These are phyloP conservation scores for Mytilinidion resinicola DNA, from an alignment of 495 filamentous ascomycete species.

Conservation along the genomic window DNA sequence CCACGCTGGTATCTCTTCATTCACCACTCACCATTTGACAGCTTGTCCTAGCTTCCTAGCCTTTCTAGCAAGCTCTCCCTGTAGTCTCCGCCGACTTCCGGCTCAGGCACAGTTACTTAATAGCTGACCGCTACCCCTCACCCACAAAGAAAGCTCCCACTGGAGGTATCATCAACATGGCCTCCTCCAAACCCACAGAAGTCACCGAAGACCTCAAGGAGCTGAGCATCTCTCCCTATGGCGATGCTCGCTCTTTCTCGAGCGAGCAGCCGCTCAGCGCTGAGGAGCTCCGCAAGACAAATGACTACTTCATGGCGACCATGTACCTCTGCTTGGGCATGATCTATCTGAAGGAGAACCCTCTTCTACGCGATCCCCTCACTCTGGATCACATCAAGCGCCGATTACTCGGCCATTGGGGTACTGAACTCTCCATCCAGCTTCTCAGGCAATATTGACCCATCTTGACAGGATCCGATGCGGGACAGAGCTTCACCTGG, in stretches of 20 bases:
- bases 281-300: constrained; percentile 60
- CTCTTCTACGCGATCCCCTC: constrained; percentile 58
- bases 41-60: too few species aligned
- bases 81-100: constrained; percentile 8
- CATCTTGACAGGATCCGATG: constrained; percentile 42
- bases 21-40: too few species aligned
- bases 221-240: constrained; percentile 55
- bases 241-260: constrained; percentile 58
- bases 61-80: background rate
- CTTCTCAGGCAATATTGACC: too few species aligned
- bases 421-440: constrained; percentile 21
- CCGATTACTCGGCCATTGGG: constrained; percentile 67
- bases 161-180: constrained; percentile 7
- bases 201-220: constrained; percentile 12
- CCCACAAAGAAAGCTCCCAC: background rate
- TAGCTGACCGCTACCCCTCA: background rate
- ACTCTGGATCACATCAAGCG: constrained; percentile 59
- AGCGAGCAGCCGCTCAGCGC: constrained; percentile 49
- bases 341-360: constrained; percentile 66
- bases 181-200: constrained; percentile 11
- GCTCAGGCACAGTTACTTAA: background rate
- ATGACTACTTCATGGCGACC: constrained; percentile 62
- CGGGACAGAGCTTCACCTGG: constrained; percentile 68
- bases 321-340: constrained; percentile 68
- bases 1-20: too few species aligned